Percentiles rank a stretch among this genome's conserved stretches.
These are phyloP conservation scores for Stephania cephalantha DNA, from an alignment of 164 flowering plant species.

Conservation along the genomic window DNA sequence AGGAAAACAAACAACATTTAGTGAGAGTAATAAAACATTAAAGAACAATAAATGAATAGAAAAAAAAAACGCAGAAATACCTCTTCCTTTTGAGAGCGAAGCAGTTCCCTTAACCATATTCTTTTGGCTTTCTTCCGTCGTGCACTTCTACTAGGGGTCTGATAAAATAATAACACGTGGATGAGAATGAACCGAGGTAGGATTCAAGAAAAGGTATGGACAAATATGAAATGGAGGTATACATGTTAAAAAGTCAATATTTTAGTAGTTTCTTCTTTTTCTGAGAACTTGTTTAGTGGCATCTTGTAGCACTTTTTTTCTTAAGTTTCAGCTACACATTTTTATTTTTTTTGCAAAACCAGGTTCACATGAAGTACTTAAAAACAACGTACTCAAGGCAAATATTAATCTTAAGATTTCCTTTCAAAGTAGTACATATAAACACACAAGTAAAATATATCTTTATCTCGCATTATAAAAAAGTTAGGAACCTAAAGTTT, in stretches of 20 bases:
- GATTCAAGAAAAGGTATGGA: no score
- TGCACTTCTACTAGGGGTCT: slow-evolving; percentile 82
- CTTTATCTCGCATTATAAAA: no score
- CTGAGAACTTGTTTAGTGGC: no score
- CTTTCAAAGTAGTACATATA: no score
- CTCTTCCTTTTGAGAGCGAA: slow-evolving; percentile 37
- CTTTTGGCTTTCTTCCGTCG: slow-evolving; percentile 81
- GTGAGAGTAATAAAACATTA: not conserved
- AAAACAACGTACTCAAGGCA: no score
- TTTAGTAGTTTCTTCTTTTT: not conserved
- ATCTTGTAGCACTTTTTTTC: no score
- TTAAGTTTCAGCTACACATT: no score
- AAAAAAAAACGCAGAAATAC: slow-evolving; percentile 9
- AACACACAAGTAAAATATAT: no score
- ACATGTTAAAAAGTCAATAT: not conserved
- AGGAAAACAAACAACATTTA: not conserved
- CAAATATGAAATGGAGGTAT: not conserved
- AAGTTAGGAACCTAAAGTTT: not conserved
- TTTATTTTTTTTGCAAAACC: no score
- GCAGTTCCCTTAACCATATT: slow-evolving; percentile 50
- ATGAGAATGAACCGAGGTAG: slow-evolving; percentile 9
- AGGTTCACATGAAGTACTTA: no score
- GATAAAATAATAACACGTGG: slow-evolving; percentile 14
- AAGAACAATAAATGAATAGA: not conserved
- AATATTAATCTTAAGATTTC: no score